These are phyloP conservation scores for Marchantia paleacea DNA, from an alignment of 225 moss, liverwort and hornwort genomes.

Conservation along the genomic window DNA sequence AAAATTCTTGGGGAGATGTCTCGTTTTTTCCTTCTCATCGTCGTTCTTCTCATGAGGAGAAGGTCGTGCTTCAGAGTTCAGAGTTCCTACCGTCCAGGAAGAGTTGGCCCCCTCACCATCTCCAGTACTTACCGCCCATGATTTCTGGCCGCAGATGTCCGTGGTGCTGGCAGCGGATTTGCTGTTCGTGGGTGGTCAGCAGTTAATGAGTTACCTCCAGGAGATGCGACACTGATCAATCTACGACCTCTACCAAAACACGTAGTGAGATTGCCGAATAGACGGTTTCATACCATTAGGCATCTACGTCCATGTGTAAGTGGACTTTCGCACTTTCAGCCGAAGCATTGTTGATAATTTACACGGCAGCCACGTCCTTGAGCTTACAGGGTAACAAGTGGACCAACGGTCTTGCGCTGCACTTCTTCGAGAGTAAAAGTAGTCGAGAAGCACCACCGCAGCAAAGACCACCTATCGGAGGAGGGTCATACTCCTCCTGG, in stretches of 20 bases:
- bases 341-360: background rate
- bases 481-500: background rate
- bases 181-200: constrained; percentile 77
- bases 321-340: background rate
- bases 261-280: background rate
- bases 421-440: background rate
- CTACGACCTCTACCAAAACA: background rate
- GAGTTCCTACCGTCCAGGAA: too few species aligned
- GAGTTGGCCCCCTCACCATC: background rate
- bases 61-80: too few species aligned
- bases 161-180: constrained; percentile 73
- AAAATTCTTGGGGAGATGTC: too few species aligned
- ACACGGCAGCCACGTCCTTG: background rate
- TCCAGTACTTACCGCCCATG: background rate
- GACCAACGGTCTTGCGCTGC: background rate
- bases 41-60: too few species aligned
- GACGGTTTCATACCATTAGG: background rate
- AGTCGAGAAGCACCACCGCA: background rate
- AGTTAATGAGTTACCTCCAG: constrained; percentile 44
- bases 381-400: background rate
- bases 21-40: too few species aligned
- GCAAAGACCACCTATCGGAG: background rate
- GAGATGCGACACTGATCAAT: constrained; percentile 31
- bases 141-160: constrained; percentile 53
- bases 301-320: background rate